These are phyloP conservation scores for Hypholoma sublateritium DNA, from an alignment of 768 basidiomycete species.

Conservation along the genomic window DNA sequence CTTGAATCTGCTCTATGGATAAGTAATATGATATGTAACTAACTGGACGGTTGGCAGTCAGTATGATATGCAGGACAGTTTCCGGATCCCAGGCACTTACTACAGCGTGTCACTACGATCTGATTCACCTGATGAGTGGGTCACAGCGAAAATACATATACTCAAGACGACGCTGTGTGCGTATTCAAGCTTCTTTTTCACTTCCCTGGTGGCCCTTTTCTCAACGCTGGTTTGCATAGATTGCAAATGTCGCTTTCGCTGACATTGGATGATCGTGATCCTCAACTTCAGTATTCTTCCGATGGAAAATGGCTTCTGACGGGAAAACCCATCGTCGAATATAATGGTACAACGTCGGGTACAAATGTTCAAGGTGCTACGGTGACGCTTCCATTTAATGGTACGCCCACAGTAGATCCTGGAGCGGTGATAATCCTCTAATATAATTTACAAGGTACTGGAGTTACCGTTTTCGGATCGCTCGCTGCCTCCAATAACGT, in stretches of 20 bases:
- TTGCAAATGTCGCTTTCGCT: background rate
- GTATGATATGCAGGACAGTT: no score
- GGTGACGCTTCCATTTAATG: background rate
- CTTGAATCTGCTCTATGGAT: no score
- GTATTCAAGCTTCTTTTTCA: background rate
- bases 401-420: background rate
- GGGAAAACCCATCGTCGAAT: background rate
- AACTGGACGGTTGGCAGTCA: no score
- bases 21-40: no score
- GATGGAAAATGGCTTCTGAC: background rate
- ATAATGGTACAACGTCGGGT: background rate
- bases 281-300: background rate
- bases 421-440: no score
- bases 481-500: background rate
- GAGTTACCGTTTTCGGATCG: background rate
- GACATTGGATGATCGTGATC: background rate
- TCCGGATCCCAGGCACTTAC: no score
- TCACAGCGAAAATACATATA: background rate
- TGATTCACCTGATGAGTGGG: background rate
- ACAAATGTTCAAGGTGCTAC: background rate
- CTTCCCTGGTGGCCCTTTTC: background rate
- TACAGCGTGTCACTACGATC: no score
- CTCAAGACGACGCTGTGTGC: background rate
- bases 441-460: background rate
- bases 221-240: background rate